Base-by-base conservation (phyloP, 148 eudicot genomes). In the Salicornia ramosissima region DNA sequence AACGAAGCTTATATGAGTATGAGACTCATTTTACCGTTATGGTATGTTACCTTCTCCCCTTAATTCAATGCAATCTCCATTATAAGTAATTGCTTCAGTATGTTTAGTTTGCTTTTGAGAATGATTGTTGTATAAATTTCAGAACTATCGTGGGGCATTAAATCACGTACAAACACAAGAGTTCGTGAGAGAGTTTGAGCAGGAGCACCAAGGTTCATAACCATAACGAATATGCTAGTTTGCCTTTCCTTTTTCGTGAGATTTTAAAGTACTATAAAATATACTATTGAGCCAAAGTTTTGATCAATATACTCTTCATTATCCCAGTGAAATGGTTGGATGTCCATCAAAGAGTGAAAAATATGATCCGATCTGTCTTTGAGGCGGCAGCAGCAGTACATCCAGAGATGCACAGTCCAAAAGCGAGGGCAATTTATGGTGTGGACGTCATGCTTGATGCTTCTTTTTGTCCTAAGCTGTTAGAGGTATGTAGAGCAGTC, bases 1-100 rank as follows among this genome's bases (percentile, higher is more conserved):
- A 79, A 56, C 80, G 75, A 65, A 94, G 99, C 78, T 79, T 94
- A 40, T 87, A 74, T 26, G 96, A 91, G 73, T 94, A 94, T 54
- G 99, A 94, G 83, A 94, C 97, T 49, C 98, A 94, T 84, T 94
- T 94, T 81, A 90, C 98, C 34, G 98, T 94, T 34, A 94, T 94
- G 98, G 98, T 94, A 87, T 76, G 85, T 65, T 22, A 52, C 21
- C 18, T 6, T 13, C 29, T 45, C 46, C 14, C 34, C 51, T 10
- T 11, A 0, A 16, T 43, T 43, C n/a, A 1, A 21, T 60, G 21
- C 11, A 60, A 21, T 42, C 30, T 4, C 6, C 39, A 24, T 40
- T 14, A 21, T 19, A n/a, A 15, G 22, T 18, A 14, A 10, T 52
- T 18, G 24, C 16, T 46, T 31, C 24, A 45, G 6, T 58, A 33